Conservation (phyloP, 306 rosid species). For the Vigna nakashimae region DNA sequence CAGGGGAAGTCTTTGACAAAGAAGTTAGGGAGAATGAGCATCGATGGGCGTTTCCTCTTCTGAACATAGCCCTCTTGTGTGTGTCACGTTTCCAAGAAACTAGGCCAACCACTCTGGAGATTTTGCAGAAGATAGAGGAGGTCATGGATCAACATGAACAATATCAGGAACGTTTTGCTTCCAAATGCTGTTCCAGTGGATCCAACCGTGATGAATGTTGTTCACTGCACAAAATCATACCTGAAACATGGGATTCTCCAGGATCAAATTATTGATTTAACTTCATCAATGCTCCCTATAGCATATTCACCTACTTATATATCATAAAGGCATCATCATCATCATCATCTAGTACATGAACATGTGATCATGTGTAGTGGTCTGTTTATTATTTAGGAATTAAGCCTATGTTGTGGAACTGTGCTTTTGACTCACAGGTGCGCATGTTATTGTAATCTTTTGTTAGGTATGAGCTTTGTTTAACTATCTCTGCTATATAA, state of each 20-base stretch:
- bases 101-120: conserved; percentile 61
- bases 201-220: conserved; percentile 49
- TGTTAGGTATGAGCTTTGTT: neutral
- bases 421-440: conserved; percentile 22
- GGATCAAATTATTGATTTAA: conserved; percentile 63
- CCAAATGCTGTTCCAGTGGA: conserved; percentile 39
- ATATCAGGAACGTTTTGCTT: conserved; percentile 30
- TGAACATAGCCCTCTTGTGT: conserved; percentile 56
- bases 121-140: conserved; percentile 62
- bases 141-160: conserved; percentile 53
- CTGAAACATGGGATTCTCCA: conserved; percentile 78
- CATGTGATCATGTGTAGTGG: neutral
- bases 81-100: conserved; percentile 59
- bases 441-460: conserved; percentile 25
- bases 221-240: conserved; percentile 64
- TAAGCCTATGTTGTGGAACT: neutral
- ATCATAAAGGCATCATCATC: neutral
- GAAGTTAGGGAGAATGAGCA: conserved; percentile 52
- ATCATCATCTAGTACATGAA: conserved; percentile 15
- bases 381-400: conserved; percentile 32
- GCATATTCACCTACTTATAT: neutral
- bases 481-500: neutral
- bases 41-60: conserved; percentile 55
- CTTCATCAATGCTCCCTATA: neutral
- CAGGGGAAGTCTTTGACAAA: conserved; percentile 81